Conservation (phyloP, 2,329 filamentous ascomycete genomes). For the Pseudocercospora cruenta region DNA sequence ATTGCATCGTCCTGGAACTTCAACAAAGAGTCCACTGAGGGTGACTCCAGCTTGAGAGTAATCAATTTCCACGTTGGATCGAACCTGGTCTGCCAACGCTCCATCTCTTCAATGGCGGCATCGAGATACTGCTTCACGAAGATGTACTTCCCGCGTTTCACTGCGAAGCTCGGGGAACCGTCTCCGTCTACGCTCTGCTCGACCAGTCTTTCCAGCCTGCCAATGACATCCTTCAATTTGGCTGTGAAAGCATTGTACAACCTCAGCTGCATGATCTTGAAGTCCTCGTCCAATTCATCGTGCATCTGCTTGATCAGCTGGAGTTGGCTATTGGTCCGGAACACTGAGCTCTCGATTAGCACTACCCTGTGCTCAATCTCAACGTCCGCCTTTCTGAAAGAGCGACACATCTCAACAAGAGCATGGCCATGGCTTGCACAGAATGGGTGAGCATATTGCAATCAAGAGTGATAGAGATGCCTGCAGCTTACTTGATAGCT, state of each 20-base stretch:
- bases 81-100: constrained; percentile 40
- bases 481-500: not conserved
- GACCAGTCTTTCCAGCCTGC: not conserved
- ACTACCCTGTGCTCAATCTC: constrained; percentile 29
- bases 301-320: constrained; percentile 30
- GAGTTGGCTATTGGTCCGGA: constrained; percentile 33
- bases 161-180: not conserved
- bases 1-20: not conserved
- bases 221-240: constrained; percentile 8
- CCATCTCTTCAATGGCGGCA: constrained; percentile 37
- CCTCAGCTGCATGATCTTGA: constrained; percentile 27
- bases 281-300: constrained; percentile 26
- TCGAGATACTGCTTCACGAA: constrained; percentile 32
- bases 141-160: constrained; percentile 23
- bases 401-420: constrained; percentile 9
- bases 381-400: constrained; percentile 26
- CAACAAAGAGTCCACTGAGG: not conserved
- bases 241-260: constrained; percentile 10
- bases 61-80: constrained; percentile 44
- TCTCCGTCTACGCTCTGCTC: not conserved
- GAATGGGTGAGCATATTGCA: not conserved
- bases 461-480: not conserved
- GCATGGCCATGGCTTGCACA: constrained; percentile 8
- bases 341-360: constrained; percentile 27
- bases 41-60: constrained; percentile 6